Evolutionary conservation across 2,329 filamentous ascomycete species (phyloP).

Genomic region (Colletotrichum sp.): DNA sequence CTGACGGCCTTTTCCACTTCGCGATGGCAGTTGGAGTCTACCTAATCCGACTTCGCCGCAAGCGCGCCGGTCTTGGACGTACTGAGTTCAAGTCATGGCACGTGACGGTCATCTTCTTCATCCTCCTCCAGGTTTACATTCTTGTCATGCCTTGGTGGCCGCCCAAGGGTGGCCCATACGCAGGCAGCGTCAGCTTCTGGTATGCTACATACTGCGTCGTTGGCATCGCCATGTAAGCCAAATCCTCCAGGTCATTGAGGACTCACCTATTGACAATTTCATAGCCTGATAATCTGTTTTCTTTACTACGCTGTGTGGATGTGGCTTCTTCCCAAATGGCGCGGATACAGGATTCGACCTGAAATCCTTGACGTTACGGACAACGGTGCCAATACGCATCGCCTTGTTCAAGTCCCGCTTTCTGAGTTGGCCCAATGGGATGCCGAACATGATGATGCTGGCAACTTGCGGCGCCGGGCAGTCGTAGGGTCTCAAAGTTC

Average conservation of each 20-base stretch:
- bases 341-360: constrained; percentile 59
- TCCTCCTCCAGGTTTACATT: constrained; percentile 64
- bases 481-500: background rate
- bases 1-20: constrained; percentile 61
- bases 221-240: constrained; percentile 67
- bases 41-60: constrained; percentile 60
- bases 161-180: constrained; percentile 61
- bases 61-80: constrained; percentile 49
- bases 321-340: constrained; percentile 55
- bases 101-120: constrained; percentile 61
- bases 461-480: constrained; percentile 27
- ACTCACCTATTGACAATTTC: fast-evolving
- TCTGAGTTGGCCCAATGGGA: constrained; percentile 61
- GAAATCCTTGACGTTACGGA: constrained; percentile 55
- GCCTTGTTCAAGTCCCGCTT: constrained; percentile 58
- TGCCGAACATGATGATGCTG: constrained; percentile 57
- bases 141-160: constrained; percentile 78
- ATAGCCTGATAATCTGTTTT: constrained; percentile 55
- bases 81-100: constrained; percentile 66
- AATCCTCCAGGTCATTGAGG: fast-evolving
- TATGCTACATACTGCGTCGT: constrained; percentile 73
- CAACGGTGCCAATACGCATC: constrained; percentile 46
- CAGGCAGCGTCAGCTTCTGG: constrained; percentile 75
- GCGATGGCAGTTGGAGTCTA: constrained; percentile 62
- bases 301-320: constrained; percentile 67